Evolutionary conservation across 176 grass and related monocot genomes (phyloP), one percentile per base, ranked within the genome.

Genomic region (Saccharum spontaneum): DNA sequence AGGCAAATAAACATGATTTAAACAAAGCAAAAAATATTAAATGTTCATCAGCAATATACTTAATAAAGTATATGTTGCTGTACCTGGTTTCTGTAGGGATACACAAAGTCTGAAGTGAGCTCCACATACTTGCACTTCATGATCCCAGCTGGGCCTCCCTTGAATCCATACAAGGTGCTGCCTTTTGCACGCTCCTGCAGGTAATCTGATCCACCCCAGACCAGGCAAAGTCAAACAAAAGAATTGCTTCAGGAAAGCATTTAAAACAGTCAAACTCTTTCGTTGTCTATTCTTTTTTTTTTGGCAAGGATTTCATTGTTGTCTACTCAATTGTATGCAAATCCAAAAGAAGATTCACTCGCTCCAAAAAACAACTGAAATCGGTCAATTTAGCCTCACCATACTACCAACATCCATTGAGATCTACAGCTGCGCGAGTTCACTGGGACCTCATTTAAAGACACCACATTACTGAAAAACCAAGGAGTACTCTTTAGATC

Each of bases 61-160:
- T 23, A 33, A 72, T 28, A 59, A 78, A 52, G 34, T 38, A 6
- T 70, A 73, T 54, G 52, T 15, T 9, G 65, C 0, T 15, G 6
- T 95, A 98, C 96, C 96, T 99, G 97, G 82, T 99, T 99, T 82
- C 97, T 92, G 86, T 96, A 99, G 45, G 97, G 97, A 79, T 96
- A 94, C n/a, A 99, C 90, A 46, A 88, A 99, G 13, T 94, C 94
- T 4, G 88, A 36, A 87, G 75, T 99, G 28, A 99, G 90, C 37
- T 94, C 90, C 12, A 90, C 90, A 48, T 94, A 99, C 55, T 99
- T 99, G 88, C 92, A 87, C 86, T 90, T 96, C 97, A 99, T 99
- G 77, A 99, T 86, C 18, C 97, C 94, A 70, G 97, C 94, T 13
- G 97, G 97, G 10, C 97, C 97, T 77, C 94, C 97, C 83, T 91